phyloP scores from a whole-genome alignment of 169 alveolate genomes.

The Amoebophrya sp. region DNA sequence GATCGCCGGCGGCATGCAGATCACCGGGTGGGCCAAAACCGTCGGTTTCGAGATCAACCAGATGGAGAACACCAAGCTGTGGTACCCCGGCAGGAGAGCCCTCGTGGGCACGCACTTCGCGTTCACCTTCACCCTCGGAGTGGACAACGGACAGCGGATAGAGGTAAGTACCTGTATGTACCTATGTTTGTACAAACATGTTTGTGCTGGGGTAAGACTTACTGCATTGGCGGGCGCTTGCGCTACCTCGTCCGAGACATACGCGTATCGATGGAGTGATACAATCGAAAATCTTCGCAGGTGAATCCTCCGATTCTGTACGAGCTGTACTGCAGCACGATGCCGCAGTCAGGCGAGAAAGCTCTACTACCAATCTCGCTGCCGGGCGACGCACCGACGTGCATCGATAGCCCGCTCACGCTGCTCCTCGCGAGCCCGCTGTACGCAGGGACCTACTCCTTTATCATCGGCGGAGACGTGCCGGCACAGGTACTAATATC shows the following conservation, averaged over 20 bases:
- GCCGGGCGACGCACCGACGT: not conserved
- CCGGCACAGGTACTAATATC: no score
- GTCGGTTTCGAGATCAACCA: slow-evolving; percentile 5
- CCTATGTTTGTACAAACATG: no score
- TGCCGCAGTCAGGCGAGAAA: not conserved
- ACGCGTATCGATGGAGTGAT: no score
- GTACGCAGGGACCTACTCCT: not conserved
- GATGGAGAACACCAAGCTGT: slow-evolving; percentile 3
- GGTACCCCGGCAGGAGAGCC: not conserved
- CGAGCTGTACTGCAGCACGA: not conserved
- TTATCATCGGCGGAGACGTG: not conserved
- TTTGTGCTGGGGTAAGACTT: no score
- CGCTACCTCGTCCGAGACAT: no score
- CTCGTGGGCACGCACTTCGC: not conserved
- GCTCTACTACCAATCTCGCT: not conserved
- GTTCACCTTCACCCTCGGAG: not conserved
- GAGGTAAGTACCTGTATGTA: not conserved
- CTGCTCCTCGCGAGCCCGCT: not conserved
- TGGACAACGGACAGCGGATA: not conserved
- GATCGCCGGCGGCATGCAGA: not conserved
- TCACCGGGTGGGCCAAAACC: not conserved
- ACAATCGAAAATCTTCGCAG: no score
- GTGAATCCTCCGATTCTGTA: not conserved
- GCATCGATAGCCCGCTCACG: not conserved
- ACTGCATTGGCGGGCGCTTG: no score